phyloP scores from a whole-genome alignment of 2,329 filamentous ascomycete species.

The Calonectria ilicicola region DNA sequence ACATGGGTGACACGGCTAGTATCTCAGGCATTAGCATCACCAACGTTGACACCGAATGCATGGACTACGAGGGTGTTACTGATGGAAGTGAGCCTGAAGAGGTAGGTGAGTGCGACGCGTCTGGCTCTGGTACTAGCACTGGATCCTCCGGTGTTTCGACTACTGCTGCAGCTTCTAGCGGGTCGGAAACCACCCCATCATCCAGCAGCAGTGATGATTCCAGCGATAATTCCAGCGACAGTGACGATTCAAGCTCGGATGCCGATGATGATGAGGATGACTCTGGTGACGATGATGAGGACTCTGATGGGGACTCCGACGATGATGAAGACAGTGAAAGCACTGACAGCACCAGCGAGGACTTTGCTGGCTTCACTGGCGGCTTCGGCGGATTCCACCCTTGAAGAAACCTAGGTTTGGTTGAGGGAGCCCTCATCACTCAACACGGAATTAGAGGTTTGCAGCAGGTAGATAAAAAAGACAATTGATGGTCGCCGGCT shows the following conservation, averaged over 20 bases:
- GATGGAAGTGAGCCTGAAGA: constrained; percentile 9
- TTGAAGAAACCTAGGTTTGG: background rate
- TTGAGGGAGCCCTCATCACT: background rate
- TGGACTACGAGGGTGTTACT: constrained; percentile 15
- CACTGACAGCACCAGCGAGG: too few species aligned
- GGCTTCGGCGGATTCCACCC: background rate
- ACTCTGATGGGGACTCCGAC: background rate
- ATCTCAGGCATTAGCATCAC: constrained; percentile 4
- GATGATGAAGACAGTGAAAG: constrained; percentile 43
- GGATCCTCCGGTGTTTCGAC: background rate
- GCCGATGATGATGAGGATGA: background rate
- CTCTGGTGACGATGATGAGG: background rate
- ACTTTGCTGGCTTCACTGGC: background rate
- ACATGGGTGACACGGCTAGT: constrained; percentile 11
- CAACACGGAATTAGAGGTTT: background rate
- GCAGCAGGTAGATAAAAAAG: background rate
- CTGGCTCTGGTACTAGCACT: constrained; percentile 1
- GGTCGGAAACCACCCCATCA: background rate
- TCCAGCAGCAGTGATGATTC: background rate
- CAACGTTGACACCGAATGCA: constrained; percentile 3
- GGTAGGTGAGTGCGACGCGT: constrained; percentile 10
- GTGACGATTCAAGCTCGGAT: background rate
- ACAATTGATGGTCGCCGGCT: background rate
- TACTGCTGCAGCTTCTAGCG: background rate
- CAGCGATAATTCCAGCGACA: background rate